Conservation (phyloP, 1,139 yeast genomes). For the Suhomyces coccinellae region DNA sequence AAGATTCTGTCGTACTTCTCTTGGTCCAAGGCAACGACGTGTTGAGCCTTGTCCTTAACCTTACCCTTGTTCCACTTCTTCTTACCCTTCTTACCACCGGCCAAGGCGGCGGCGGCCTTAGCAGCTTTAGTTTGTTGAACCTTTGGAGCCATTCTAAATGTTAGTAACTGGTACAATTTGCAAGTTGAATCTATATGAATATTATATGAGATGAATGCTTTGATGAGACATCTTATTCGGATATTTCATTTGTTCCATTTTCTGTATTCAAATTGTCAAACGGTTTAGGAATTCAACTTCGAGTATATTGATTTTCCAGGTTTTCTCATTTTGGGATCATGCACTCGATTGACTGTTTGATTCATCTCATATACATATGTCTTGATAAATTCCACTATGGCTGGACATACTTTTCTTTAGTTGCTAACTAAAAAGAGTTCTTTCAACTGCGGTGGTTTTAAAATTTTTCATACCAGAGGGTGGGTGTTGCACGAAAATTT, state of each 20-base stretch:
- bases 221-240: too few relatives aligned
- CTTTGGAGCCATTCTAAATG: slow-evolving; percentile 93
- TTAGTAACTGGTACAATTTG: slow-evolving; percentile 31
- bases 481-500: slow-evolving; percentile 6
- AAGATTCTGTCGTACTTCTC: slow-evolving; percentile 98
- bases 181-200: neutral
- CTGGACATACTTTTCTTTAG: slow-evolving; percentile 20
- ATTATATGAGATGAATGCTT: too few relatives aligned
- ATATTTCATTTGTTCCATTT: neutral
- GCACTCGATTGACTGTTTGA: neutral
- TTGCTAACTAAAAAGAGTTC: slow-evolving; percentile 19
- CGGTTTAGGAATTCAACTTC: too few relatives aligned
- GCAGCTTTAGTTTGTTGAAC: slow-evolving; percentile 99
- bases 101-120: slow-evolving; percentile 99
- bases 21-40: slow-evolving; percentile 96
- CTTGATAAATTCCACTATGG: neutral
- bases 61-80: slow-evolving; percentile 99
- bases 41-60: slow-evolving; percentile 99
- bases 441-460: slow-evolving; percentile 11
- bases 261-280: neutral
- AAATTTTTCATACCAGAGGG: slow-evolving; percentile 10
- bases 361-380: neutral
- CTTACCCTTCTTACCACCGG: slow-evolving; percentile 99
- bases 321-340: too few relatives aligned
- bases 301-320: neutral